Conservation (phyloP, 176 grass and related monocot genomes). For the Alopecurus myosuroides region DNA sequence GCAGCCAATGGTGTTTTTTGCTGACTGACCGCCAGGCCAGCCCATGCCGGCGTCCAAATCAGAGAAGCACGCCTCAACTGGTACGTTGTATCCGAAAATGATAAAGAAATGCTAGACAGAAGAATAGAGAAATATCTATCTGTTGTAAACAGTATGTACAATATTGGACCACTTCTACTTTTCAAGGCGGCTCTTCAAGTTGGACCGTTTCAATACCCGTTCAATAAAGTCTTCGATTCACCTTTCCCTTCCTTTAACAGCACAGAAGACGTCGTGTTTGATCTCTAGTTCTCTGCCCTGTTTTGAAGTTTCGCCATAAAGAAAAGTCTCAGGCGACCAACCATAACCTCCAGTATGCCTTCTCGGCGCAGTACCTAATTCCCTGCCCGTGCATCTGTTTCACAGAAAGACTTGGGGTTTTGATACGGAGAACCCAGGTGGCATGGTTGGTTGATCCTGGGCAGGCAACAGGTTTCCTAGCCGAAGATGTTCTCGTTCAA, state of each 20-base stretch:
- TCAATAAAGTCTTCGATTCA: slow-evolving; percentile 10
- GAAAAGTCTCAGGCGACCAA: not conserved
- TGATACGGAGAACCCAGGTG: not conserved
- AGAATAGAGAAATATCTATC: not conserved
- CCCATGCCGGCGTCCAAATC: not conserved
- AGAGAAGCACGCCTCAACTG: slow-evolving; percentile 16
- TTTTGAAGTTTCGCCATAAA: not conserved
- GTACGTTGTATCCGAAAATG: not conserved
- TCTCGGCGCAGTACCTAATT: not conserved
- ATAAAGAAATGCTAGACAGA: not conserved
- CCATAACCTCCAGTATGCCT: slow-evolving; percentile 4
- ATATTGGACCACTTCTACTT: slow-evolving; percentile 7
- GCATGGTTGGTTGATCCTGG: slow-evolving; percentile 2
- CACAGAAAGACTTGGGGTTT: not conserved
- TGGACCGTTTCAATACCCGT: slow-evolving; percentile 29
- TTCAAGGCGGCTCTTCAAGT: slow-evolving; percentile 5
- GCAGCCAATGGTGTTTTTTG: not conserved
- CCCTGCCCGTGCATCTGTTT: not conserved
- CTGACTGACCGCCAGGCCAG: slow-evolving; percentile 31
- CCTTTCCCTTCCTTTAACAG: not conserved
- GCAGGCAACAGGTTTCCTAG: not conserved
- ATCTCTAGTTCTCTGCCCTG: slow-evolving; percentile 16
- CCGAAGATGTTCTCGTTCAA: slow-evolving; percentile 60
- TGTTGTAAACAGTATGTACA: not conserved
- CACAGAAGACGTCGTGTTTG: not conserved